Conservation (phyloP, 352 stramenopile species). For the Phytophthora hybrid region DNA sequence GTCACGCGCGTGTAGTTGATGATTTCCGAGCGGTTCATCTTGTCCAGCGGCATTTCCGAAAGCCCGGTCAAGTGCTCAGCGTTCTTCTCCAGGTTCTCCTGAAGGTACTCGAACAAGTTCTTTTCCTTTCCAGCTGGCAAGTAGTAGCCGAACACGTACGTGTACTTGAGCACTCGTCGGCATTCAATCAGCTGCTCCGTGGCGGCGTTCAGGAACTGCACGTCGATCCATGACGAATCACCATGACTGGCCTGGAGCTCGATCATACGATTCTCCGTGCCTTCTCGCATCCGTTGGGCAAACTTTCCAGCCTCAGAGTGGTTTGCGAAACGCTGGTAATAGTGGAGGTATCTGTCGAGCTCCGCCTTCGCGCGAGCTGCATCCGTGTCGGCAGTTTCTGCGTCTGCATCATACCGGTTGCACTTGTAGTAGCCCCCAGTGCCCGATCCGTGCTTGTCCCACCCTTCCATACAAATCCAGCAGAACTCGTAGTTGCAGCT, state of each 20-base stretch:
- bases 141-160: constrained; percentile 97
- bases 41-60: constrained; percentile 91
- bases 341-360: constrained; percentile 99
- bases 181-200: constrained; percentile 98
- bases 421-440: constrained; percentile 99
- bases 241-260: constrained; percentile 94
- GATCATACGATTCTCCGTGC: constrained; percentile 96
- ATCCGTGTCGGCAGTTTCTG: constrained; percentile 74
- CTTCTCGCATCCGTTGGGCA: constrained; percentile 95
- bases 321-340: constrained; percentile 98
- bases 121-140: constrained; percentile 90
- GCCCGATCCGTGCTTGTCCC: constrained; percentile 95
- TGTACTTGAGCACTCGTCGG: constrained; percentile 98
- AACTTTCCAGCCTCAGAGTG: constrained; percentile 98
- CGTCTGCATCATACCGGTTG: constrained; percentile 95
- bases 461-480: constrained; percentile 97
- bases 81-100: constrained; percentile 95
- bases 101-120: constrained; percentile 95
- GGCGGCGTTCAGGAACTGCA: constrained; percentile 98
- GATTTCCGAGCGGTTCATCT: constrained; percentile 94
- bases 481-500: constrained; percentile 97
- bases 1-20: constrained; percentile 96
- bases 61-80: constrained; percentile 93
- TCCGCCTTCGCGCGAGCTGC: constrained; percentile 95
- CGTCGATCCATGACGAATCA: constrained; percentile 96